Evolutionary conservation across 805 yeast species (phyloP).

Genomic region (Starmerella vaccinii): DNA sequence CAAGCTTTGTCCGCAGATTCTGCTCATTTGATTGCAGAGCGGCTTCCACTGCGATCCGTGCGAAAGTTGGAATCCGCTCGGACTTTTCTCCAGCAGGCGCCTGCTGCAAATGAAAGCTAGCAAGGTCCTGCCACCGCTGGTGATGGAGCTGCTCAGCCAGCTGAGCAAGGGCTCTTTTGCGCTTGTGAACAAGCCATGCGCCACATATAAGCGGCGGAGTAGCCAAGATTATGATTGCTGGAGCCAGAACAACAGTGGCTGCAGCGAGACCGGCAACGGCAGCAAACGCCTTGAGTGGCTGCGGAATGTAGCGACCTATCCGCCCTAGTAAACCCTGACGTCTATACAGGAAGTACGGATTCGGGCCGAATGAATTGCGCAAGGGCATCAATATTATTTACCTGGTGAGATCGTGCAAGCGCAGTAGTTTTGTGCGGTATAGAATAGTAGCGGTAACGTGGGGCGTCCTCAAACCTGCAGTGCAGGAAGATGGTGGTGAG

Average conservation of each 20-base stretch:
- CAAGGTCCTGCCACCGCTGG: slow-evolving; percentile 19
- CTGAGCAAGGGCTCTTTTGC: neutral
- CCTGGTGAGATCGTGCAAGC: neutral
- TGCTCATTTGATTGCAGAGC: slow-evolving; percentile 14
- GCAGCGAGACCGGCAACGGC: slow-evolving; percentile 17
- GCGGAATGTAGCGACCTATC: slow-evolving; percentile 7
- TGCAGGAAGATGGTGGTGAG: too few species aligned
- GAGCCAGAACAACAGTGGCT: slow-evolving; percentile 17
- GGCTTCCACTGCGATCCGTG: slow-evolving; percentile 8
- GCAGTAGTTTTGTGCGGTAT: neutral
- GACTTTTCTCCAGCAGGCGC: neutral
- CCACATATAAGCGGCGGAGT: slow-evolving; percentile 17
- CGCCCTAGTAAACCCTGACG: slow-evolving; percentile 11
- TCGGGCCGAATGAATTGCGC: neutral
- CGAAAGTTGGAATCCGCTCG: slow-evolving; percentile 13
- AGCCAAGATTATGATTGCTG: slow-evolving; percentile 16
- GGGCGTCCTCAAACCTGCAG: neutral
- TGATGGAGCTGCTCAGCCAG: slow-evolving; percentile 13
- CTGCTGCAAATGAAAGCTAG: slow-evolving; percentile 16
- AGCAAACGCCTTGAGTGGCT: slow-evolving; percentile 16
- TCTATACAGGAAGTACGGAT: slow-evolving; percentile 6
- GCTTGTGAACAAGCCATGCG: slow-evolving; percentile 9
- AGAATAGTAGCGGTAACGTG: neutral
- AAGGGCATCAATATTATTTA: neutral
- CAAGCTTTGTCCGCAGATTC: slow-evolving; percentile 1